Base-by-base conservation (phyloP, 2,329 filamentous ascomycete genomes). In the Cylindrodendrum hubeiense region DNA sequence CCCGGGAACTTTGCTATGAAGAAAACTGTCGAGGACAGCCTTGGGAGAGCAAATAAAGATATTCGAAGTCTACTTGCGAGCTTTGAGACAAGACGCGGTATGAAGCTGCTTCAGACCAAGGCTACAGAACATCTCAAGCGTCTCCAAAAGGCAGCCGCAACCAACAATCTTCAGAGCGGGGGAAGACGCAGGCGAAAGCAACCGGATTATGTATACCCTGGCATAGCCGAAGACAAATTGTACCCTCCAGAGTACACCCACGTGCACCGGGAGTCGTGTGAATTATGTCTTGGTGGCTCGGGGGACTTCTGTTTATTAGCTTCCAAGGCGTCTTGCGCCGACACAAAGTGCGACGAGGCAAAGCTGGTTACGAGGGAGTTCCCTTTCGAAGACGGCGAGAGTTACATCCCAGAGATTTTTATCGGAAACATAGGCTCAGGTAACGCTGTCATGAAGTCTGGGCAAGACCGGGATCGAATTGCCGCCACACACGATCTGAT, bases 381-480 rank as follows among this genome's bases (percentile, higher is more conserved):
- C n/a, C 37, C 37, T 8, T 7, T 39, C 6, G 37, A 67, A 1
- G 66, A 76, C n/a, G 73, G 76, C 33, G 72, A 13, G n/a, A 33
- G n/a, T 19, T 46, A 46, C 22, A 39, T 59, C 2, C 68, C 63
- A 2, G 37, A 33, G 7, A 59, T 83, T 0, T 78, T 81, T 49
- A 70, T 83, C 30, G 82, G 82, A 0, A 53, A 19, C 0, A 26
- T 52, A 34, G 56, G 24, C 19, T 60, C 56, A 2, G 56, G 47
- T 0, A 46, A 60, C 66, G 74, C 72, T 1, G 79, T 84, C 1
- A 79, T 85, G 64, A 82, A 80, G 44, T 78, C 77, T n/a, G 50
- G 34, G 10, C 21, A 44, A 15, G 47, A 52, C 17, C 50, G 46
- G 9, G 62, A 65, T 12, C 15, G n/a, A 7, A 51, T 65, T 4